A percentile compares a stretch with the other conserved stretches of the same genome.
phyloP scores from a whole-genome alignment of 345 rosid genomes.

The Moringa oleifera region DNA sequence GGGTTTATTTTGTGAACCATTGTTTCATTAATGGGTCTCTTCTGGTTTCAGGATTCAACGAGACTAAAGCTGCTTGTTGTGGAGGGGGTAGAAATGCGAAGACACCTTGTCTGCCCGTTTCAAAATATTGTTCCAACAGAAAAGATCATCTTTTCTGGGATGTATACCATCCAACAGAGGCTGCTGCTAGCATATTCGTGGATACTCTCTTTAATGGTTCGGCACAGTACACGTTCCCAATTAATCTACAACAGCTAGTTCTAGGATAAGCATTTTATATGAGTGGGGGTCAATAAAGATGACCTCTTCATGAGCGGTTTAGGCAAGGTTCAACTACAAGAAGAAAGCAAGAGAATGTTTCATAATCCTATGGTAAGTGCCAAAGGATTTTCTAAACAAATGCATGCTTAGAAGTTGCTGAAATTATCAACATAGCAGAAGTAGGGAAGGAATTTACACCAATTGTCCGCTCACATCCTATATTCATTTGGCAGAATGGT shows the following conservation, averaged over 20 bases:
- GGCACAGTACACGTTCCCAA: constrained; percentile 34
- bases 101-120: constrained; percentile 43
- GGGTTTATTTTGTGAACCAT: neutral
- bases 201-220: constrained; percentile 44
- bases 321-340: no score
- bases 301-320: no score
- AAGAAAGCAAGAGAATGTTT: no score
- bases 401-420: no score
- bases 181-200: constrained; percentile 34
- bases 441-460: no score
- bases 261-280: neutral
- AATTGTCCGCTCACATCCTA: no score
- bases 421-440: no score
- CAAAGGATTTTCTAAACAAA: no score
- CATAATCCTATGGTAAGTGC: no score
- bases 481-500: no score
- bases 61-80: constrained; percentile 72
- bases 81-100: constrained; percentile 58
- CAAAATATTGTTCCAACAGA: constrained; percentile 57
- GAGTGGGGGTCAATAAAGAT: no score
- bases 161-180: constrained; percentile 62
- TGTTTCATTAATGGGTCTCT: neutral
- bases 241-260: constrained; percentile 43
- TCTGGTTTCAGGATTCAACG: constrained; percentile 43
- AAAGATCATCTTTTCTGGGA: constrained; percentile 78